Percentiles rank a stretch among this genome's conserved stretches.
phyloP scores from a whole-genome alignment of 2,329 filamentous ascomycete genomes.

The Epichloe festucae region DNA sequence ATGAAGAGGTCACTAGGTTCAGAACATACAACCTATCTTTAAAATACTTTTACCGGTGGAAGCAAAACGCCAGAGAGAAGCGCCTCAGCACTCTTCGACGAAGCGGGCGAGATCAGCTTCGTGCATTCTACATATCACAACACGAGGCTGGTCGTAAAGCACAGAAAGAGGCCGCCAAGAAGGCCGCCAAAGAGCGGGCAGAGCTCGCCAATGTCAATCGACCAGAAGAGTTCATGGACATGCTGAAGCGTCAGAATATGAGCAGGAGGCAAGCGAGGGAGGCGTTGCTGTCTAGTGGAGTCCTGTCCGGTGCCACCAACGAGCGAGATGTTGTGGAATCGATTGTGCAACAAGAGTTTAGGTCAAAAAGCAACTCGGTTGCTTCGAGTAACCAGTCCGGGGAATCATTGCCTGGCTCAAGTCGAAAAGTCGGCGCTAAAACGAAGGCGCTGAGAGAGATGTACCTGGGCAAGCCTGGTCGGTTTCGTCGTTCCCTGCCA shows the following conservation, averaged over 20 bases:
- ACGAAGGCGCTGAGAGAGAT: slow-evolving; percentile 24
- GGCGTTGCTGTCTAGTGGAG: slow-evolving; percentile 28
- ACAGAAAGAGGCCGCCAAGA: slow-evolving; percentile 21
- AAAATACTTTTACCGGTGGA: slow-evolving; percentile 46
- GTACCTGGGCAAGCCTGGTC: slow-evolving; percentile 16
- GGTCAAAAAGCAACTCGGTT: slow-evolving; percentile 9
- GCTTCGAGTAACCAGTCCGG: slow-evolving; percentile 9
- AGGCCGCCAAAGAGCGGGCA: slow-evolving; percentile 13
- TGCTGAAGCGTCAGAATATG: slow-evolving; percentile 19
- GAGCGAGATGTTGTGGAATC: slow-evolving; percentile 22
- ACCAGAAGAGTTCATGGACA: slow-evolving; percentile 21
- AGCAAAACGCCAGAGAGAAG: slow-evolving; percentile 32
- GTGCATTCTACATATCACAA: slow-evolving; percentile 30
- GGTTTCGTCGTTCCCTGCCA: slow-evolving; percentile 28
- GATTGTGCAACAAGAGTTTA: slow-evolving; percentile 21
- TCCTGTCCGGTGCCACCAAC: slow-evolving; percentile 27
- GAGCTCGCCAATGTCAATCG: slow-evolving; percentile 18
- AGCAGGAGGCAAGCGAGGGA: slow-evolving; percentile 21
- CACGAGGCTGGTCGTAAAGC: slow-evolving; percentile 19
- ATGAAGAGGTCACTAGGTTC: slow-evolving; percentile 35
- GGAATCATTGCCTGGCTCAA: slow-evolving; percentile 8
- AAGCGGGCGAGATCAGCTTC: slow-evolving; percentile 37
- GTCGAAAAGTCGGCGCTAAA: slow-evolving; percentile 17
- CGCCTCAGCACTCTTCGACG: slow-evolving; percentile 37
- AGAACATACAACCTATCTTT: slow-evolving; percentile 35